Evolutionary conservation across 257 asterid genomes (phyloP), one percentile per base, ranked within the genome.

Genomic region (Penstemon eatonii): DNA sequence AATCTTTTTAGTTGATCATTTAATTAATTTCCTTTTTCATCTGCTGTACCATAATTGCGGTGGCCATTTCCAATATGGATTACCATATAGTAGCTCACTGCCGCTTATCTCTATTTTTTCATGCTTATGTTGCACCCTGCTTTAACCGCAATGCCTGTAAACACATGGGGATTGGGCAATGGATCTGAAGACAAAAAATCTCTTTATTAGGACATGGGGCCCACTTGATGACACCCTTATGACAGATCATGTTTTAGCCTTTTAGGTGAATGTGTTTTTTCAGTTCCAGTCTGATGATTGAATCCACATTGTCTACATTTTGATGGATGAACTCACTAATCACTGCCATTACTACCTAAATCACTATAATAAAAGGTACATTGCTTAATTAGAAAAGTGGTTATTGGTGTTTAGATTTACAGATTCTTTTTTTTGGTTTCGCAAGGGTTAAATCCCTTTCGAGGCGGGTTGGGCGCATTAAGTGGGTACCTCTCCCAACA

Each of bases 201-300:
- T 19, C 0, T 45, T 7, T 18, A 9, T 42, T 43, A 25, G 67
- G 19, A 10, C 44, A 38, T 8, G 36, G 37, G 43, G 60, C 43
- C 39, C 54, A 37, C 56, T 52, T 8, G 41, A 70, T 46, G 4
- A 5, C 45, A 37, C 56, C 33, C 56, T 51, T 69, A 42, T 8
- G 19, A 49, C 47, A 61, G 44, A 4, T 18, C 18, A 41, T 8
- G 19, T n/a, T 51, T 5, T 15, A 15, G 18, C 18, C 18, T 15
- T 15, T 15, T 60, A 50, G 53, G 7, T 52, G 57, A 59, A 52
- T 65, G 73, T 25, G 47, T 19, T 51, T 59, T 60, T 71, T 53
- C 63, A 66, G 61, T 52, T 59, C 42, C 45, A 44, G 37, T 41
- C 33, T 59, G 49, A 53, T 59, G 50, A 50, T 42, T 50, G 43